Base-by-base conservation (phyloP, 2,329 filamentous ascomycete species). In the Raffaelea deltoideospora region DNA sequence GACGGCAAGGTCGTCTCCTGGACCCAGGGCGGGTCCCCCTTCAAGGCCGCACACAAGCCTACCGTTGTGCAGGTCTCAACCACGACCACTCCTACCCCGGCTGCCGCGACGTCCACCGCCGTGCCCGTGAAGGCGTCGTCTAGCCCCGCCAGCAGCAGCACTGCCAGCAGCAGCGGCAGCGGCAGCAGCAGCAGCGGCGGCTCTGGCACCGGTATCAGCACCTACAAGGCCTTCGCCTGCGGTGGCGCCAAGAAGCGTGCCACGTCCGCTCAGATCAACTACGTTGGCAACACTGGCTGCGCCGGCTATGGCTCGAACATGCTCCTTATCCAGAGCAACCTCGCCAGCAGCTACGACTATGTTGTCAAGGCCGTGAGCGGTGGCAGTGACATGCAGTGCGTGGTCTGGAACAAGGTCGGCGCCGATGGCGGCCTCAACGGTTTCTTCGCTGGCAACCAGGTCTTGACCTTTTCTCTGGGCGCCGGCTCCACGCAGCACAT, bases 111-210 rank as follows among this genome's bases (percentile, higher is more conserved):
- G 4, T 18, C 42, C 14, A 23, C 41, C 3, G 10, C 29, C 2
- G 31, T 31, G 22, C 33, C 34, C n/a, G 14, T 27, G 18, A 24
- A 28, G 14, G 17, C 23, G 19, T 30, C 34, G 13, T 8, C 37
- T 26, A 22, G 19, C 10, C 18, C 33, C 17, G 28, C 37, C 19
- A 26, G 37, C 38, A n/a, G n/a, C n/a, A n/a, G n/a, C n/a, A n/a
- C n/a, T n/a, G 43, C 41, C 18, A 39, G 33, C n/a, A 33, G 44
- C 21, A 36, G 57, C 47, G 57, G 57, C 51, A 84, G 86, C 67
- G 75, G 77, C 56, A 84, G 84, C 68, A 83, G 84, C 59, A 78
- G 77, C 52, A 84, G 79, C 66, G 78, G 83, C 69, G 62, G 76
- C 39, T 57, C 21, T 21, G 20, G 11, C 31, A 18, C 32, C 21